These are phyloP conservation scores for Physcomitrellopsis africana DNA, from an alignment of 225 moss, liverwort and hornwort genomes.

Conservation along the genomic window DNA sequence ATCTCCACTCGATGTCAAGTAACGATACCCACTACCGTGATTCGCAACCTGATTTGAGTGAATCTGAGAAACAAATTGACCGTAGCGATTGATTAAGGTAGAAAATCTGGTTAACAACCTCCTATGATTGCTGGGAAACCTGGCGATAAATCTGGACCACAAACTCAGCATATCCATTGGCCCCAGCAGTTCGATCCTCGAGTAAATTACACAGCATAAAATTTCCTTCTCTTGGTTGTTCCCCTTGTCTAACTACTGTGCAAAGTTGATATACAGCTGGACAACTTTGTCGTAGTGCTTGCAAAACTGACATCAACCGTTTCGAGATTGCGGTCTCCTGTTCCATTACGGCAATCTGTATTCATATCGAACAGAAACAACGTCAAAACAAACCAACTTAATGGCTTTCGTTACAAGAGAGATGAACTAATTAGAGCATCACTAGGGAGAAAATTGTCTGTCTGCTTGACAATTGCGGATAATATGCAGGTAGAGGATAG, in stretches of 20 bases:
- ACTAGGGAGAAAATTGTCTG: too few relatives aligned
- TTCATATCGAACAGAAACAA: background rate
- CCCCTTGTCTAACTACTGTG: conserved; percentile 77
- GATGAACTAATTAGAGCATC: background rate
- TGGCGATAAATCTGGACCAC: conserved; percentile 78
- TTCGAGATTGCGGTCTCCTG: conserved; percentile 72
- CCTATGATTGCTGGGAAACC: conserved; percentile 65
- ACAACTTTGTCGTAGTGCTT: conserved; percentile 53
- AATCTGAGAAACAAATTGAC: conserved; percentile 6
- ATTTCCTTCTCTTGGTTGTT: conserved; percentile 86
- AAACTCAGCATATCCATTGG: conserved; percentile 85
- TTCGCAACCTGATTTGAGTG: conserved; percentile 15
- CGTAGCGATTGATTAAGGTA: background rate
- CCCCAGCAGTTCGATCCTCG: conserved; percentile 76
- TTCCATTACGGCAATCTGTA: conserved; percentile 65
- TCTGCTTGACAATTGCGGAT: too few relatives aligned
- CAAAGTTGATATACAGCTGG: conserved; percentile 76
- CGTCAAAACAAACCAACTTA: conserved; percentile 18
- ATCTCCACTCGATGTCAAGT: conserved; percentile 2
- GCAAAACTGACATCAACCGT: conserved; percentile 56
- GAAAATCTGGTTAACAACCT: conserved; percentile 7
- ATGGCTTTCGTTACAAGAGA: background rate
- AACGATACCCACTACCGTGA: background rate
- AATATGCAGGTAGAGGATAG: too few relatives aligned
- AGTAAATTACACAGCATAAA: conserved; percentile 76